These are phyloP conservation scores for Naematelia aurantialba DNA, from an alignment of 768 basidiomycete genomes.

Conservation along the genomic window DNA sequence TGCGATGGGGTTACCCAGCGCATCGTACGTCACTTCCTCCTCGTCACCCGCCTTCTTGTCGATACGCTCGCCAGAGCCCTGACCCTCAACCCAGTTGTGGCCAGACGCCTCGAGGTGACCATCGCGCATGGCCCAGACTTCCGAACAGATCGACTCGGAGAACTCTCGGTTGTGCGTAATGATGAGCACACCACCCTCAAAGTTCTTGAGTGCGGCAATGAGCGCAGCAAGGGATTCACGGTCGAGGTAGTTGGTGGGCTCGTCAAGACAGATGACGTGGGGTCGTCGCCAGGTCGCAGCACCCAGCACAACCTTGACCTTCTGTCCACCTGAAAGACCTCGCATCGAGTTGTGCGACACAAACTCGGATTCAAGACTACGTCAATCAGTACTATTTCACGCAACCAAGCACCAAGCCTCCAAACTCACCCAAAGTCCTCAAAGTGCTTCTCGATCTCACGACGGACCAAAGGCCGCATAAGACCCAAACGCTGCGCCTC, in stretches of 20 bases:
- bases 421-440: conserved; percentile 65
- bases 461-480: conserved; percentile 91
- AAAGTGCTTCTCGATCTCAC: conserved; percentile 99
- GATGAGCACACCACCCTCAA: conserved; percentile 96
- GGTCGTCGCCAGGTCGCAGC: conserved; percentile 99
- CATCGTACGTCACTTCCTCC: conserved; percentile 88
- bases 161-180: conserved; percentile 98
- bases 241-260: conserved; percentile 99
- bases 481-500: conserved; percentile 96
- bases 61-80: conserved; percentile 89
- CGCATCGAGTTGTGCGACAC: conserved; percentile 99
- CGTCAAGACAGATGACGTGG: conserved; percentile 87
- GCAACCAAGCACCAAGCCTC: conserved; percentile 45
- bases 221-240: conserved; percentile 98
- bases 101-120: conserved; percentile 94
- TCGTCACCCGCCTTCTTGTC: conserved; percentile 82
- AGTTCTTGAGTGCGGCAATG: conserved; percentile 94
- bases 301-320: conserved; percentile 98
- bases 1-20: conserved; percentile 77
- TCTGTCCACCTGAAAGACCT: conserved; percentile 96
- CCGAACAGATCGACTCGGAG: conserved; percentile 94
- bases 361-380: conserved; percentile 91
- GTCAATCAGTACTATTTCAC: not conserved
- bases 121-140: conserved; percentile 99
- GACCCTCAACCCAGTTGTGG: conserved; percentile 84